phyloP scores from a whole-genome alignment of 2,329 filamentous ascomycete genomes.

The Cercospora sp. region DNA sequence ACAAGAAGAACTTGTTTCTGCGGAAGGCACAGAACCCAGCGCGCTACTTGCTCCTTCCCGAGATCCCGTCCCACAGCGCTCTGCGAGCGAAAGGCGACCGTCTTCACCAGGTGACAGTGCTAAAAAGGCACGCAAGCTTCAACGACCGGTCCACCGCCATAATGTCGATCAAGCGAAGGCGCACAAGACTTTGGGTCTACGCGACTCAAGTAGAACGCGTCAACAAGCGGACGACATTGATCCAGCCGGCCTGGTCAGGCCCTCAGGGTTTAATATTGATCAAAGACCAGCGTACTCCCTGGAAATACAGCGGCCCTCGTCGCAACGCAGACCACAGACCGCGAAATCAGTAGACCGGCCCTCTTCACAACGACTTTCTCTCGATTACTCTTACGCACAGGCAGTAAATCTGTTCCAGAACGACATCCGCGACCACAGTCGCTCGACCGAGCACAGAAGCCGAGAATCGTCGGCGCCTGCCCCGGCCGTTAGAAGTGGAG shows the following conservation, averaged over 20 bases:
- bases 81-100: conserved; percentile 19
- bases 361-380: conserved; percentile 28
- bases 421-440: conserved; percentile 17
- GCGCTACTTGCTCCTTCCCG: neutral
- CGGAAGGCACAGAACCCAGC: neutral
- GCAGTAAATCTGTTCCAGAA: conserved; percentile 32
- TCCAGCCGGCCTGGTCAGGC: conserved; percentile 8
- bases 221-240: neutral
- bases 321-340: conserved; percentile 26
- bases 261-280: conserved; percentile 1
- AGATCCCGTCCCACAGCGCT: conserved; percentile 16
- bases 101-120: conserved; percentile 21
- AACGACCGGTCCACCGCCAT: conserved; percentile 25
- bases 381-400: conserved; percentile 37
- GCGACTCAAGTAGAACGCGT: conserved; percentile 15
- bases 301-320: conserved; percentile 21
- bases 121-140: conserved; percentile 19
- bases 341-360: conserved; percentile 26
- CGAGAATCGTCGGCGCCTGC: conserved; percentile 21
- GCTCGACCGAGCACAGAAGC: conserved; percentile 10
- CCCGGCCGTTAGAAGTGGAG: conserved; percentile 15
- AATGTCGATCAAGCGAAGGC: conserved; percentile 41
- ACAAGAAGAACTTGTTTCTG: conserved; percentile 42
- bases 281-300: conserved; percentile 19
- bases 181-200: conserved; percentile 45